Conservation (phyloP, 805 yeast genomes). For the Sugiyamaella smithiae region DNA sequence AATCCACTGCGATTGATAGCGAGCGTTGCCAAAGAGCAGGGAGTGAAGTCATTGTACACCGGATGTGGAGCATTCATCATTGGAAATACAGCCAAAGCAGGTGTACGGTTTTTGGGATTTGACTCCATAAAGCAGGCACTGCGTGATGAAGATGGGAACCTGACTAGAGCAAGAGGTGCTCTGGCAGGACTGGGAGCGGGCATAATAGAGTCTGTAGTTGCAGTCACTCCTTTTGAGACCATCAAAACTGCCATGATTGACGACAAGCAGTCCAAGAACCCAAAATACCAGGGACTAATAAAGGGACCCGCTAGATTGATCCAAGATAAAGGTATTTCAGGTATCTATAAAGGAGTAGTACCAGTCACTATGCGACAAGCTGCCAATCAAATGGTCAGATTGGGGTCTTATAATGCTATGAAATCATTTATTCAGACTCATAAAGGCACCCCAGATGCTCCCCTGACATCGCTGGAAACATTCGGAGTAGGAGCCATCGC, state of each 20-base stretch:
- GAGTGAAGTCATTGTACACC: conserved; percentile 74
- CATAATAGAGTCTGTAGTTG: conserved; percentile 81
- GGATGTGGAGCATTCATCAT: conserved; percentile 97
- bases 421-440: conserved; percentile 74
- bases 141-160: conserved; percentile 79
- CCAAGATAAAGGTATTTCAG: conserved; percentile 74
- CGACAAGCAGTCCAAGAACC: conserved; percentile 74
- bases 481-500: conserved; percentile 89
- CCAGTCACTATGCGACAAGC: conserved; percentile 97
- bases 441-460: conserved; percentile 64
- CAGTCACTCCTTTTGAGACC: conserved; percentile 96
- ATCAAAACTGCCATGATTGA: conserved; percentile 94
- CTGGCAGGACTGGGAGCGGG: conserved; percentile 99
- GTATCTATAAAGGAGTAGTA: conserved; percentile 82
- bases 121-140: conserved; percentile 78
- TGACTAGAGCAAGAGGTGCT: conserved; percentile 88
- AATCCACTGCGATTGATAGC: conserved; percentile 82
- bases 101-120: conserved; percentile 91
- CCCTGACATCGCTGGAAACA: conserved; percentile 74
- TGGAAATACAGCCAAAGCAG: conserved; percentile 94
- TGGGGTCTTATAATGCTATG: conserved; percentile 89
- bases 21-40: conserved; percentile 73
- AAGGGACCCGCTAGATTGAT: conserved; percentile 65
- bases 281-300: conserved; percentile 64
- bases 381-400: conserved; percentile 88